phyloP scores from a whole-genome alignment of 768 basidiomycete species.

The Terana coerulea region DNA sequence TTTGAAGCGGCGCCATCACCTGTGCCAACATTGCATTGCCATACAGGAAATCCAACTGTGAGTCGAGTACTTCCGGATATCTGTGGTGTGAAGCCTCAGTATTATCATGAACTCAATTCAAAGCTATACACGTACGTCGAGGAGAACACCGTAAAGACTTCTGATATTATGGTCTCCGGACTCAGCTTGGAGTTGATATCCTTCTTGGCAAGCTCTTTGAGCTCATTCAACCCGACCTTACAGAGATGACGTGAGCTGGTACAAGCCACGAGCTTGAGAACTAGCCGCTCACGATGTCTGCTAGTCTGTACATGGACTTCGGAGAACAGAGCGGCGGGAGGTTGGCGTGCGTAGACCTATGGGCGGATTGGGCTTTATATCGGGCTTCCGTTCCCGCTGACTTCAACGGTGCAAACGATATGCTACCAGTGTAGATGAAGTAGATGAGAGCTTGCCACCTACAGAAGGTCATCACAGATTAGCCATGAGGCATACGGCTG shows the following conservation, averaged over 20 bases:
- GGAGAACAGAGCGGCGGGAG: background rate
- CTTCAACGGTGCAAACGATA: background rate
- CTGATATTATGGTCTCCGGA: no score
- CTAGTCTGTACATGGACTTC: background rate
- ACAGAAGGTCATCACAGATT: background rate
- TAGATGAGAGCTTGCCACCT: background rate
- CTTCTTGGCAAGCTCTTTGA: no score
- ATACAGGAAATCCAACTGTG: background rate
- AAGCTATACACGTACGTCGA: background rate
- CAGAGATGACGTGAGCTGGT: no score
- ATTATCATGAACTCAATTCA: background rate
- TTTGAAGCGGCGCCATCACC: background rate
- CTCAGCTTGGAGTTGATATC: no score
- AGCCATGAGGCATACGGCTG: background rate
- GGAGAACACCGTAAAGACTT: background rate
- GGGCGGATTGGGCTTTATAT: background rate
- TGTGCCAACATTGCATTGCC: background rate
- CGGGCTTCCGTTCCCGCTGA: background rate
- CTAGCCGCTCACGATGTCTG: background rate
- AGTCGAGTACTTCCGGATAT: background rate
- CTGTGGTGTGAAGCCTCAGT: no score
- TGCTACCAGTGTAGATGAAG: background rate
- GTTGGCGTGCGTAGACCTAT: background rate
- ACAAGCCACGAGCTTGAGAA: no score
- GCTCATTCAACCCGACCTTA: no score